Base-by-base conservation (phyloP, 148 eudicot species). In the Suaeda aralocaspica region DNA sequence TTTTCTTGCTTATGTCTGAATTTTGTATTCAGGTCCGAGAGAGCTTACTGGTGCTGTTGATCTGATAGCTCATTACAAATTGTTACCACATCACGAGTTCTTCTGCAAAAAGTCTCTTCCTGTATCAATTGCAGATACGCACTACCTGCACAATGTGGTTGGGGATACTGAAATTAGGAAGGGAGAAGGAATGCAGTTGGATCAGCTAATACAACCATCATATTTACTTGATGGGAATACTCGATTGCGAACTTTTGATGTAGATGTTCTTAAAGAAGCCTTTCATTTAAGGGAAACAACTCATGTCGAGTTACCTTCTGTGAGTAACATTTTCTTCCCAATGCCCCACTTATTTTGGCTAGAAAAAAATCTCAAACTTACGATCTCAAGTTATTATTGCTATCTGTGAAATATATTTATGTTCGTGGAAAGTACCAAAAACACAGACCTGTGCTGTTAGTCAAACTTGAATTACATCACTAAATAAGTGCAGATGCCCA, bases 21-120 rank as follows among this genome's bases (percentile, higher is more conserved):
- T 39, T 76, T 7, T 74, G 31, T 67, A 67, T 74, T 64, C 74
- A 94, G 99, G 99, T 65, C 97, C 97, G 28, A 87, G 91, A 71
- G 99, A 94, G 79, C 91, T 89, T 66, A 91, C 97, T 1, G 99
- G 99, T 77, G 97, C 99, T 63, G 81, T 84, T 71, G 97, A 95
- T 88, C 90, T 95, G 69, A 86, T 95, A 64, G 84, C 77, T 77
- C 96, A 85, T 74, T 91, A 84, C 82, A 95, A 88, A 68, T 82
- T 95, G 82, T 76, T 86, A 72, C 93, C 97, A 59, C 97, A 89
- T 75, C 84, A 89, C 67, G 99, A 89, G 73, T 95, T 87, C 78
- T 95, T 95, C 84, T 91, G 99, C 87, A 95, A 91, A 84, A 91
- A 80, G 87, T 60, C 97, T 74, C 92, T 95, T 81, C 99, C 99